These are phyloP conservation scores for Tinospora cordifolia DNA, from an alignment of 164 flowering plant species.

Conservation along the genomic window DNA sequence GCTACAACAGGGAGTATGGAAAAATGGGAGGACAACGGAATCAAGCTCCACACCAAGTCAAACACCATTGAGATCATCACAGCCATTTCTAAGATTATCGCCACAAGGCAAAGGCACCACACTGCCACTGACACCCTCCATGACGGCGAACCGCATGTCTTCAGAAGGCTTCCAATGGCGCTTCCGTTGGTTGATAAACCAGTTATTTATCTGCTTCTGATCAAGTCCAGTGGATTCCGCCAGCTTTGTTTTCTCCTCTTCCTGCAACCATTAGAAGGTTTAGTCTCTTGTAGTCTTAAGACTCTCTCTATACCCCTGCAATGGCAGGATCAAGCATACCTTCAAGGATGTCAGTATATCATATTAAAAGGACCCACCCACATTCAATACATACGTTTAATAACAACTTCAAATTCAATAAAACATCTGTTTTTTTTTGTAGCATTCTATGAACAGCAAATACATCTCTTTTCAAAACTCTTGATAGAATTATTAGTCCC, in stretches of 20 bases:
- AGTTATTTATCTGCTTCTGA: conserved; percentile 76
- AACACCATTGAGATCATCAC: not conserved
- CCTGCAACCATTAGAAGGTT: conserved; percentile 44
- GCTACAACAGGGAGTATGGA: not conserved
- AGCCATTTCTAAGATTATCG: not conserved
- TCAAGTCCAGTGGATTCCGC: conserved; percentile 53
- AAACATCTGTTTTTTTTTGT: too few species aligned
- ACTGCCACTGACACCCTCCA: conserved; percentile 32
- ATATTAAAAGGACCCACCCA: too few species aligned
- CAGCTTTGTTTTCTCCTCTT: conserved; percentile 52
- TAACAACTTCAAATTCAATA: too few species aligned
- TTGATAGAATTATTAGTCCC: too few species aligned
- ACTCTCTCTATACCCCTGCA: too few species aligned
- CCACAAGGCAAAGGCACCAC: not conserved
- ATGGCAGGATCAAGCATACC: too few species aligned
- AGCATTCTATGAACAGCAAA: too few species aligned
- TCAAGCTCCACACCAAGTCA: not conserved
- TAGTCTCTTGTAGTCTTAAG: too few species aligned
- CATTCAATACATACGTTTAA: too few species aligned
- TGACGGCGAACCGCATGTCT: conserved; percentile 47
- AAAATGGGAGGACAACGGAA: not conserved
- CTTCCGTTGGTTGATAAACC: conserved; percentile 84
- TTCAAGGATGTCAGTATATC: too few species aligned
- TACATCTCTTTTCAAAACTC: too few species aligned
- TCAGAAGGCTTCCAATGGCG: conserved; percentile 76